Percentiles rank a stretch among this genome's conserved stretches.
phyloP scores from a whole-genome alignment of 1,139 yeast species.

The Yamadazyma dendronema region DNA sequence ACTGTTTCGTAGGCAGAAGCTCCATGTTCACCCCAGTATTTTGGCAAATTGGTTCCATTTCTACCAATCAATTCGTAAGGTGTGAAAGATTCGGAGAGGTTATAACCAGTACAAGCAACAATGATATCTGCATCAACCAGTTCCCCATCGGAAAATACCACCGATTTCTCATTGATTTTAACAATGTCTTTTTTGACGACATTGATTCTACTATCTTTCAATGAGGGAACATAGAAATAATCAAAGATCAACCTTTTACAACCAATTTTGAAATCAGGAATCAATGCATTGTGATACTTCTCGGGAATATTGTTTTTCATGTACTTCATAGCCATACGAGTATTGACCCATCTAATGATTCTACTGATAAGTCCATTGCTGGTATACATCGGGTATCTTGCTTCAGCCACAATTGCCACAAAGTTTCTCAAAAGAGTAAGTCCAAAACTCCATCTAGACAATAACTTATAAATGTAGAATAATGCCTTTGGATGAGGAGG shows the following conservation, averaged over 20 bases:
- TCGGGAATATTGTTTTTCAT: slow-evolving; percentile 34
- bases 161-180: slow-evolving; percentile 27
- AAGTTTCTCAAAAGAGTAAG: slow-evolving; percentile 28
- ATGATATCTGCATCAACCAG: slow-evolving; percentile 37
- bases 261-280: slow-evolving; percentile 43
- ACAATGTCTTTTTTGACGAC: slow-evolving; percentile 25
- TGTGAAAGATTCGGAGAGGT: slow-evolving; percentile 20
- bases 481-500: slow-evolving; percentile 36
- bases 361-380: slow-evolving; percentile 30
- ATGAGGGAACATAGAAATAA: slow-evolving; percentile 32
- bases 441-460: slow-evolving; percentile 23
- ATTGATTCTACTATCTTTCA: slow-evolving; percentile 32
- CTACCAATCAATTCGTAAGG: slow-evolving; percentile 26
- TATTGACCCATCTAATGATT: slow-evolving; percentile 25
- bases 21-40: slow-evolving; percentile 32
- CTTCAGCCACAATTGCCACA: slow-evolving; percentile 30
- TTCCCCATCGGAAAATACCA: slow-evolving; percentile 30
- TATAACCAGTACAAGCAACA: slow-evolving; percentile 47
- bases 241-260: slow-evolving; percentile 45
- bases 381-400: slow-evolving; percentile 34
- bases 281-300: slow-evolving; percentile 29
- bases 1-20: slow-evolving; percentile 37
- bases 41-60: slow-evolving; percentile 21
- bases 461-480: slow-evolving; percentile 20
- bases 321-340: slow-evolving; percentile 21